phyloP scores from a whole-genome alignment of 2,329 filamentous ascomycete genomes.

The Xylariaceae sp. region DNA sequence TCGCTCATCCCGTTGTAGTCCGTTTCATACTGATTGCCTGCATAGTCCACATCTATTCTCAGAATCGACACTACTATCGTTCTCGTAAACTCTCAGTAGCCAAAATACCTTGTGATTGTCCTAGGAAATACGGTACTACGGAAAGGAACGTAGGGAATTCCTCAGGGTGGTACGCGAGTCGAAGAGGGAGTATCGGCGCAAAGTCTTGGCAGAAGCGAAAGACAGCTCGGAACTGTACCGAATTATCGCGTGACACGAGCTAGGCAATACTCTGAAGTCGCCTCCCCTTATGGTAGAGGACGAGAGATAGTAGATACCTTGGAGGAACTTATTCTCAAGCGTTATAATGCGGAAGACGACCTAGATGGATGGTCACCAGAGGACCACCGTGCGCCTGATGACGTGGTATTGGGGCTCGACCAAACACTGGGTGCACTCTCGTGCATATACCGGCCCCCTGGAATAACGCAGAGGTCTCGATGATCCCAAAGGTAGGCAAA shows the following conservation, averaged over 20 bases:
- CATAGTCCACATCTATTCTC: background rate
- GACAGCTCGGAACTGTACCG: background rate
- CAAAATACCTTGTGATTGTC: too few species aligned
- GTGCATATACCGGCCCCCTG: too few species aligned
- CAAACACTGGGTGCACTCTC: too few species aligned
- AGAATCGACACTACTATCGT: too few species aligned
- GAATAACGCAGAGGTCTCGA: too few species aligned
- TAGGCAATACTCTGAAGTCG: background rate
- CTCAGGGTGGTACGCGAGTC: too few species aligned
- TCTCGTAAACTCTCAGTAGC: too few species aligned
- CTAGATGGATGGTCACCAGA: background rate
- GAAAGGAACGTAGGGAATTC: too few species aligned
- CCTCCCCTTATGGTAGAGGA: background rate
- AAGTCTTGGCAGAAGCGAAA: background rate
- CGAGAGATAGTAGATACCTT: background rate
- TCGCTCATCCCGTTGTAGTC: background rate
- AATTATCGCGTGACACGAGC: background rate
- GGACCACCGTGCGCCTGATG: too few species aligned
- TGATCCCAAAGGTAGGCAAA: background rate
- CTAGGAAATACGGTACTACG: too few species aligned
- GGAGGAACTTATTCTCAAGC: background rate
- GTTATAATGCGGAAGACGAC: background rate
- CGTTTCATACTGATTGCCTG: background rate
- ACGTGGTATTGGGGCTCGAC: too few species aligned
- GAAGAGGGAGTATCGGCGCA: background rate